Evolutionary conservation across 768 basidiomycete genomes (phyloP), one percentile per base, ranked within the genome.

Genomic region (Leucosporidium scottii): DNA sequence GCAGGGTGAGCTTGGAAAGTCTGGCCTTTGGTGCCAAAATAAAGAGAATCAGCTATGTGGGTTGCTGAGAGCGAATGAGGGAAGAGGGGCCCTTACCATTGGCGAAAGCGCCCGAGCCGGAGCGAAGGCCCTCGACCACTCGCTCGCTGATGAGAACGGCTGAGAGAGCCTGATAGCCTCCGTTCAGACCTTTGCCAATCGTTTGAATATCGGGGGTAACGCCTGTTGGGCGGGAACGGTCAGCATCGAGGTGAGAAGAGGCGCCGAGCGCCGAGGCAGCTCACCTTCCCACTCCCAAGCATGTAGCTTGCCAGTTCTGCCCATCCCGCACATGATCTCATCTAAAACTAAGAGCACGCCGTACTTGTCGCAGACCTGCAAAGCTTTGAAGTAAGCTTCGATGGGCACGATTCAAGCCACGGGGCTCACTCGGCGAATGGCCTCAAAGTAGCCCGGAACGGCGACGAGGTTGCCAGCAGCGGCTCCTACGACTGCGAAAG

Each of bases 131-230:
- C 64, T 85, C 81, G 1, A 86, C 85, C 39, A 93, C 83, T 69
- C 82, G 82, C 71, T 86, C 83, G 31, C 85, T 87, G 76, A 93
- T 82, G 55, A 93, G 83, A 13, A 91, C 81, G 0, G 90, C 92
- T 28, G 89, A 90, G 65, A 94, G 89, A 44, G 88, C 49, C 9
- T 75, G 83, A 73, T 77, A 90, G 86, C 91, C 91, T 78, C 90
- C 91, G 58, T 90, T 91, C 10, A 93, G 83, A 20, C 91, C 90
- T 77, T 94, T 93, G 1, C 91, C 92, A 36, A 93, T 82, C 10
- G 89, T 88, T 78, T 93, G 91, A 36, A 93, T 82, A 78, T 93
- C 91, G 50, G 92, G 91, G 93, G 25, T 85, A 88, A 75, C 93
- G 91, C 54, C 90, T 75, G 12, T 88, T 89, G 4, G 91, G 91